Base-by-base conservation (phyloP, 192 early-diverging fungal species). In the Coemansia sp. region DNA sequence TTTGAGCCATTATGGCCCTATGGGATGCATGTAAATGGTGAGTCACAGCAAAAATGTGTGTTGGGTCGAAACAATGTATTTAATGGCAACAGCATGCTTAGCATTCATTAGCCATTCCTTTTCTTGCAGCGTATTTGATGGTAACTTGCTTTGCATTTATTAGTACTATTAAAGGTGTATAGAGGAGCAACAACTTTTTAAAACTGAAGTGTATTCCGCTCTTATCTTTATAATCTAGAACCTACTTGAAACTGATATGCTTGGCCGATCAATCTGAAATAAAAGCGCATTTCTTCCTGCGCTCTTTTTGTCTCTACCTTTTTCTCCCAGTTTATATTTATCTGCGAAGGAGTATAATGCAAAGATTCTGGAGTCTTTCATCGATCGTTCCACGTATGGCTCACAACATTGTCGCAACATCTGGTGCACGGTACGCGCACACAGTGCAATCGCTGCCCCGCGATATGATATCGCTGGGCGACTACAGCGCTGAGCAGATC, bases 401-500 rank as follows among this genome's bases (percentile, higher is more conserved):
- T 6, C 62, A 61, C n/a, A 61, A 10, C 45, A 62, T 67, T n/a
- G 51, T 67, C 12, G 14, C 77, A 12, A 45, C 56, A 26, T 55
- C 17, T 9, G 53, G 41, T 48, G 58, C 12, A 17, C 58, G 58
- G 2, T n/a, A 27, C 26, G 27, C 12, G 39, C 41, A 45, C 68
- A 74, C 62, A 48, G 49, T 0, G 43, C 62, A 0, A 66, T 62
- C 72, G 25, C 63, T 81, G 12, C 78, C 78, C 8, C 58, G 73
- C 3, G 48, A 82, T 37, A 69, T 82, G 72, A 66, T 82, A 49
- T 61, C 93, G 4, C 86, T 94, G 69, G 85, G 86, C 11, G 94
- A 96, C 77, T 90, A 92, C 58, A 84, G 90, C 4, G 72, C 88
- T 14, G 75, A 89, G 35, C 89, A 94, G 61, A 88, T 99, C 61